These are phyloP conservation scores for Ilyonectria mors-panacis DNA, from an alignment of 2,329 filamentous ascomycete species.

Conservation along the genomic window DNA sequence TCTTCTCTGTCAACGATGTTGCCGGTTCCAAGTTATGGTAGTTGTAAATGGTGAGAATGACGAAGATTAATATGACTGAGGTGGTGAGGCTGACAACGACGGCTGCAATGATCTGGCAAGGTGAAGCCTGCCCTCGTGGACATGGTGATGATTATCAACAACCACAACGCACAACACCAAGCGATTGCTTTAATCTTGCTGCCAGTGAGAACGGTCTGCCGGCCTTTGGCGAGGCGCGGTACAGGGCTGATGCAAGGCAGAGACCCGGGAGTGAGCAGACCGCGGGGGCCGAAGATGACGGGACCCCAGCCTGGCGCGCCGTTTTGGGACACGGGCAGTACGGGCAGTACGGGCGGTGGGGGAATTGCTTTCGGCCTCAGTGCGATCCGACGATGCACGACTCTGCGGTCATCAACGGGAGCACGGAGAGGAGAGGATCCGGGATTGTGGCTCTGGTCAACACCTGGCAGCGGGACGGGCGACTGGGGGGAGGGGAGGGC, in stretches of 20 bases:
- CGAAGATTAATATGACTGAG: constrained; percentile 4
- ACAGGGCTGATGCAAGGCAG: not conserved
- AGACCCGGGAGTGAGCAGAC: not conserved
- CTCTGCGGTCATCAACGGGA: constrained; percentile 12
- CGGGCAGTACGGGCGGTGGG: not conserved
- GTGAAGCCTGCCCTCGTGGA: constrained; percentile 20
- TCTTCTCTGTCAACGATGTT: not conserved
- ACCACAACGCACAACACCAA: not conserved
- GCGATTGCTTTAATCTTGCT: not conserved
- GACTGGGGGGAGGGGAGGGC: not conserved
- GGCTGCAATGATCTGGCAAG: constrained; percentile 19
- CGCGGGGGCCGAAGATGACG: constrained; percentile 6
- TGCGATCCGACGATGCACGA: not conserved
- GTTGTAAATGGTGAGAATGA: constrained; percentile 4
- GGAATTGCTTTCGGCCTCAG: not conserved
- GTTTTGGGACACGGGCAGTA: not conserved
- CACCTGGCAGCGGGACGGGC: constrained; percentile 3
- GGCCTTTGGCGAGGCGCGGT: not conserved
- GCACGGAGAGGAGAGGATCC: constrained; percentile 18
- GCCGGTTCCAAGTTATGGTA: not conserved
- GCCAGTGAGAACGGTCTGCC: not conserved
- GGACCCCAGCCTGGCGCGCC: not conserved
- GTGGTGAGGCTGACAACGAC: constrained; percentile 23
- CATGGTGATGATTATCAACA: constrained; percentile 28
- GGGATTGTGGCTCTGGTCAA: constrained; percentile 10